A percentile compares a stretch with the other conserved stretches of the same genome.
These are phyloP conservation scores for Neurospora sp. DNA, from an alignment of 495 filamentous ascomycete genomes.

Conservation along the genomic window DNA sequence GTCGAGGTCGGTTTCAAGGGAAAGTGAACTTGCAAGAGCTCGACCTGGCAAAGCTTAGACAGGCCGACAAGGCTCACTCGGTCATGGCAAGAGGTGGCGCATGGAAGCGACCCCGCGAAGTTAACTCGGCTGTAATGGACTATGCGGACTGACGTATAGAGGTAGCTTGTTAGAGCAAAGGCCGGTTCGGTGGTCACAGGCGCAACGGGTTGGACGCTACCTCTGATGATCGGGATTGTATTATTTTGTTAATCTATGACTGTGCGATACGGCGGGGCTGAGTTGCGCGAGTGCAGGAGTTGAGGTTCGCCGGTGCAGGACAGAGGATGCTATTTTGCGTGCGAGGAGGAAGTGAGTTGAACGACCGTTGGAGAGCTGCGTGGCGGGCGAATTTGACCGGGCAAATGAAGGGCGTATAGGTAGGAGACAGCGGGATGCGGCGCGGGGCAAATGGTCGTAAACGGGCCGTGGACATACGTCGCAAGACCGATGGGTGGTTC, in stretches of 20 bases:
- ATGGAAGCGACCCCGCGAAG: not conserved
- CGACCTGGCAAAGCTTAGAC: slow-evolving; percentile 9
- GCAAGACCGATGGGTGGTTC: not conserved
- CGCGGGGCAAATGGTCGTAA: not conserved
- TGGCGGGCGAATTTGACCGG: not conserved
- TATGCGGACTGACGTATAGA: not conserved
- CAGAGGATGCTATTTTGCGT: not conserved
- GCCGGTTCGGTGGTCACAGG: not conserved
- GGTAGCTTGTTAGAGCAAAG: not conserved
- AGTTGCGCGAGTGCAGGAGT: not conserved
- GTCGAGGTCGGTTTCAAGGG: not conserved
- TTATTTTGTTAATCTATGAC: not conserved
- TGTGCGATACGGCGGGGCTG: not conserved
- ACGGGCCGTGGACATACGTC: not conserved
- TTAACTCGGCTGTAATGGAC: not conserved
- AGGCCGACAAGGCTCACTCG: slow-evolving; percentile 9
- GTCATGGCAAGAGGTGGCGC: slow-evolving; percentile 10
- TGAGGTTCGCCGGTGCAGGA: not conserved
- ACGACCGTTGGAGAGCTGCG: not conserved
- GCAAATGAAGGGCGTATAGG: not conserved
- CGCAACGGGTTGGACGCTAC: not conserved
- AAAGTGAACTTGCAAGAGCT: not conserved
- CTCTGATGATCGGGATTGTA: not conserved
- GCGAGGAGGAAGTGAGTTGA: not conserved
- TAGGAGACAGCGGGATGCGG: not conserved